Percentiles rank a stretch among this genome's conserved stretches.
phyloP scores from a whole-genome alignment of 2,329 filamentous ascomycete genomes.

The Alternaria burnsii region DNA sequence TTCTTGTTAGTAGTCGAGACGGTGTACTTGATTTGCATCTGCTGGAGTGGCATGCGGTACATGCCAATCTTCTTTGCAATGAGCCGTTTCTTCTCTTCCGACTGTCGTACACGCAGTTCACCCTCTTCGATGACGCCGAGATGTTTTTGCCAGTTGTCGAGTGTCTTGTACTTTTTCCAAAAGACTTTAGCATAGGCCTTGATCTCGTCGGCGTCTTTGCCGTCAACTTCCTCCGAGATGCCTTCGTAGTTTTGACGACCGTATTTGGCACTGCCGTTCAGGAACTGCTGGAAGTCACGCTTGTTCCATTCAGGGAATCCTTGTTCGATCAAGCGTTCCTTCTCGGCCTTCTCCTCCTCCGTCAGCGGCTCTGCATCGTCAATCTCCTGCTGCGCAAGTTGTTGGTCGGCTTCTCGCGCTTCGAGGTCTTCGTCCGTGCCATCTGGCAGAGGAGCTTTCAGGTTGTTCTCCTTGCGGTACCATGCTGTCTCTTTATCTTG shows the following conservation, averaged over 20 bases:
- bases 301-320: conserved; percentile 97
- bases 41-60: conserved; percentile 96
- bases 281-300: conserved; percentile 96
- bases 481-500: conserved; percentile 96
- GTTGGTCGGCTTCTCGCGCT: conserved; percentile 86
- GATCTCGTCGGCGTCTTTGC: conserved; percentile 85
- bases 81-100: conserved; percentile 91
- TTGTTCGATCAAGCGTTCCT: conserved; percentile 79
- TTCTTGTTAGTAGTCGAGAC: conserved; percentile 99
- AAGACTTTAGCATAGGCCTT: conserved; percentile 93
- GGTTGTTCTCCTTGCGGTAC: conserved; percentile 94
- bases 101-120: conserved; percentile 87
- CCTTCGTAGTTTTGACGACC: conserved; percentile 84
- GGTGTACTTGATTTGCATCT: conserved; percentile 98
- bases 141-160: conserved; percentile 87
- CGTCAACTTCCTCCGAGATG: conserved; percentile 90
- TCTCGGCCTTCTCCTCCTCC: conserved; percentile 88
- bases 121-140: conserved; percentile 90
- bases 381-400: conserved; percentile 88
- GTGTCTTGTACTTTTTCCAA: conserved; percentile 93
- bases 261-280: conserved; percentile 93
- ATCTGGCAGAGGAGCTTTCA: conserved; percentile 90
- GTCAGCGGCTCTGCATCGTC: conserved; percentile 89
- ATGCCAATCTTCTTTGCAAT: conserved; percentile 94
- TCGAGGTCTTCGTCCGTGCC: conserved; percentile 87